These are phyloP conservation scores for Acacia crassicarpa DNA, from an alignment of 306 rosid species.

Conservation along the genomic window DNA sequence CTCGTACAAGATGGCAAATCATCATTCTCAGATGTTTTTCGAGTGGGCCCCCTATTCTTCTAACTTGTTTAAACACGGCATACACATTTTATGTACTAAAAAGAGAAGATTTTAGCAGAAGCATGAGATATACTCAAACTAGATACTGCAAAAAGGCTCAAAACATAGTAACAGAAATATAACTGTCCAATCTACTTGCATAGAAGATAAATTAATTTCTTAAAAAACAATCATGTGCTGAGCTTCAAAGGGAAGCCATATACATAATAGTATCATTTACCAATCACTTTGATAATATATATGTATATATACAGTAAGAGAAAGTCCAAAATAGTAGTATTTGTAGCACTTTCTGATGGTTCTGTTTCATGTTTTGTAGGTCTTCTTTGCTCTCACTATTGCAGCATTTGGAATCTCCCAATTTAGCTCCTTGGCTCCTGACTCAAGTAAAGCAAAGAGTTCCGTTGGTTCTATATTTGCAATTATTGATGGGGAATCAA, in stretches of 20 bases:
- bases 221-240: neutral
- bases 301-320: neutral
- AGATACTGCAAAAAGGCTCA: neutral
- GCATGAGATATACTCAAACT: neutral
- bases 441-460: conserved; percentile 43
- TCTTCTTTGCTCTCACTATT: conserved; percentile 52
- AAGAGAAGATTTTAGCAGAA: neutral
- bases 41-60: conserved; percentile 34
- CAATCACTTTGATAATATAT: neutral
- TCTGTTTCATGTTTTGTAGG: conserved; percentile 28
- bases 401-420: conserved; percentile 46
- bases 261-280: neutral
- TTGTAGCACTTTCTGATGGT: neutral
- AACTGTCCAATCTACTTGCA: neutral
- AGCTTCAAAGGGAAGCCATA: neutral
- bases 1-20: conserved; percentile 48
- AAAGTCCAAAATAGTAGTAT: neutral
- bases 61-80: neutral
- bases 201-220: neutral
- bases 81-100: neutral
- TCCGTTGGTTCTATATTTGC: conserved; percentile 45
- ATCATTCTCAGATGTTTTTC: conserved; percentile 55
- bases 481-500: conserved; percentile 41
- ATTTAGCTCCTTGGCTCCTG: conserved; percentile 42
- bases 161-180: neutral